Evolutionary conservation across 2,329 filamentous ascomycete genomes (phyloP).

Genomic region (Metarhizium album): DNA sequence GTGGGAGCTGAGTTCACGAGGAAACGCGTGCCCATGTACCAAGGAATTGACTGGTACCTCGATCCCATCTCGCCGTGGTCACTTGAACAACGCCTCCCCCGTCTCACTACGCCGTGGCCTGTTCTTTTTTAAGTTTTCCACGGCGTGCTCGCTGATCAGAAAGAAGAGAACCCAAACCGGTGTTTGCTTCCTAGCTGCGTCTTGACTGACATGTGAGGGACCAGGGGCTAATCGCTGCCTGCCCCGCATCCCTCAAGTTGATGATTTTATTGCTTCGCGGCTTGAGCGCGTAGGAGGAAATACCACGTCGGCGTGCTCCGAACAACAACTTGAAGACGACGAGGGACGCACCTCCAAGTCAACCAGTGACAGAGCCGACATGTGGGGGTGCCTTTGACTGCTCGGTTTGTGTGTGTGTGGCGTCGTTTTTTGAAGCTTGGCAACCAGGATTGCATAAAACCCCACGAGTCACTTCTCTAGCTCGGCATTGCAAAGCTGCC

Average conservation of each 20-base stretch:
- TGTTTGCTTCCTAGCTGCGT: background rate
- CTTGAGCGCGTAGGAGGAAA: constrained; percentile 7
- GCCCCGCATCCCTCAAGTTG: constrained; percentile 6
- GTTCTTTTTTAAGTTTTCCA: too few relatives aligned
- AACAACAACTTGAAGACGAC: background rate
- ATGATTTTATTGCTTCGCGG: constrained; percentile 5
- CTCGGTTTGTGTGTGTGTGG: background rate
- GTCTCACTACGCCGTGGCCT: too few relatives aligned
- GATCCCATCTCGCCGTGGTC: too few relatives aligned
- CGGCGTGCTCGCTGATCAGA: background rate
- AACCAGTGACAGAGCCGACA: background rate
- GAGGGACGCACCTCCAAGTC: background rate
- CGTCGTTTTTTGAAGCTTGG: background rate
- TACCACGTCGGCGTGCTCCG: background rate
- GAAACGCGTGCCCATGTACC: too few relatives aligned
- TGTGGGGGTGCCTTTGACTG: background rate
- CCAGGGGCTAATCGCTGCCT: background rate
- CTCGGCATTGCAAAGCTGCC: background rate
- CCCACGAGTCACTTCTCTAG: background rate
- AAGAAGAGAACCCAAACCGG: too few relatives aligned
- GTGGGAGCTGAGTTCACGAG: too few relatives aligned
- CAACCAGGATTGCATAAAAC: background rate
- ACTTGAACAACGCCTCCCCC: too few relatives aligned
- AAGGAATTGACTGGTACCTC: too few relatives aligned
- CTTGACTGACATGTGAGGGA: background rate